Conservation (phyloP, 2,329 filamentous ascomycete genomes). For the Reticulascus tulasneorum region DNA sequence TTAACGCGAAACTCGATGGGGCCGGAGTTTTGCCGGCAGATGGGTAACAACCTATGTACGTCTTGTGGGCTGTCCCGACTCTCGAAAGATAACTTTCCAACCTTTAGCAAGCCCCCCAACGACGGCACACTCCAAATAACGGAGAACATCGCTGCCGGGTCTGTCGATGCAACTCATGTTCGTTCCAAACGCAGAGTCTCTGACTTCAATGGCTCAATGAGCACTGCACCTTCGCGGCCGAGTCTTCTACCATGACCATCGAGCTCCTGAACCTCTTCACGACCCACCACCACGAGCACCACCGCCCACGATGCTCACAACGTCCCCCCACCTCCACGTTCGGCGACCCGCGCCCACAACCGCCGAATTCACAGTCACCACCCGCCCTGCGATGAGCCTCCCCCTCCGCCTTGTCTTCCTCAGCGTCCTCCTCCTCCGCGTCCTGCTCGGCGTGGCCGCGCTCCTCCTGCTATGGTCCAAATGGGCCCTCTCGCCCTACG, state of each 20-base stretch:
- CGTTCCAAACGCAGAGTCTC: too few species aligned
- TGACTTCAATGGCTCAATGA: too few species aligned
- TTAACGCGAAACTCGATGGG: too few species aligned
- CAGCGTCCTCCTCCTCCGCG: constrained; percentile 38
- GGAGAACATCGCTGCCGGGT: background rate
- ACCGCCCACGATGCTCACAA: constrained; percentile 53
- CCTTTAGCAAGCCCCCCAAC: too few species aligned
- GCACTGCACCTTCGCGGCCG: too few species aligned
- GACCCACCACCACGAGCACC: constrained; percentile 2
- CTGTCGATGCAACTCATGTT: background rate
- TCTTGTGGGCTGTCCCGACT: too few species aligned
- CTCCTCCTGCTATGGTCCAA: constrained; percentile 42
- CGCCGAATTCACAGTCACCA: constrained; percentile 89
- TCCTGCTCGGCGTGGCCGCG: constrained; percentile 37
- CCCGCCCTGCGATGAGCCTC: constrained; percentile 54
- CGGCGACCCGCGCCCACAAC: constrained; percentile 79
- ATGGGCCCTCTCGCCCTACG: constrained; percentile 33
- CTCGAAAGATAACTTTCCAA: too few species aligned
- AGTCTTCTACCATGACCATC: too few species aligned
- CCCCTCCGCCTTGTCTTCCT: constrained; percentile 41
- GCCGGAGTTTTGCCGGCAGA: too few species aligned
- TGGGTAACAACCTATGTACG: too few species aligned
- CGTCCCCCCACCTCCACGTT: constrained; percentile 54
- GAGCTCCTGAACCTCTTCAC: constrained; percentile 1
- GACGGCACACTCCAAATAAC: too few species aligned